Evolutionary conservation across 2,329 filamentous ascomycete species (phyloP).

Genomic region (Daldinia sp.): DNA sequence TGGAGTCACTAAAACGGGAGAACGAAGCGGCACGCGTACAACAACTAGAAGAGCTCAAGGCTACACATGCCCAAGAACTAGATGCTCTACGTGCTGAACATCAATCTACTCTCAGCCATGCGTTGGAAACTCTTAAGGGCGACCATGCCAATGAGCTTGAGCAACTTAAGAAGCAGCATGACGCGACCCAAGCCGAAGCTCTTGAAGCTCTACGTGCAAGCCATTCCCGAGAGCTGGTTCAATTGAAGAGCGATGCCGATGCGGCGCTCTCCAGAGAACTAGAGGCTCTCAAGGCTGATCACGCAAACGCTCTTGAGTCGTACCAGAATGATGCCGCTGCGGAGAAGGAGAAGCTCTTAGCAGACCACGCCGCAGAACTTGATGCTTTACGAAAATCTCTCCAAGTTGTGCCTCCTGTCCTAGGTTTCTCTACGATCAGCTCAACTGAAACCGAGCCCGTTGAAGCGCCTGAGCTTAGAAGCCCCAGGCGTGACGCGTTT

Average conservation of each 20-base stretch:
- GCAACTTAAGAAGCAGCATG: conserved; percentile 42
- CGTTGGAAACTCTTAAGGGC: conserved; percentile 37
- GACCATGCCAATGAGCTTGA: conserved; percentile 46
- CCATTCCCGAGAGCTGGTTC: conserved; percentile 44
- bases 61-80: conserved; percentile 41
- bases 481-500: conserved; percentile 67
- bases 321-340: conserved; percentile 41
- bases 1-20: conserved; percentile 22
- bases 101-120: conserved; percentile 37
- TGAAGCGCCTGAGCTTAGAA: conserved; percentile 56
- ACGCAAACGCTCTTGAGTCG: conserved; percentile 44
- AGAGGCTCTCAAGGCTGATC: conserved; percentile 40
- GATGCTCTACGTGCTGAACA: conserved; percentile 44
- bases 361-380: conserved; percentile 48
- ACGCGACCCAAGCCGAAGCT: conserved; percentile 41
- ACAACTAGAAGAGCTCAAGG: conserved; percentile 44
- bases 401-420: conserved; percentile 45
- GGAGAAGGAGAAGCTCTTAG: conserved; percentile 48
- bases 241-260: conserved; percentile 44
- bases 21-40: conserved; percentile 13
- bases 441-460: conserved; percentile 61
- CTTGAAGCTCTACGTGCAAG: conserved; percentile 43
- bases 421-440: conserved; percentile 60
- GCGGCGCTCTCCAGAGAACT: conserved; percentile 42
- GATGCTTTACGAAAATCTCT: conserved; percentile 49